Evolutionary conservation across 2,329 filamentous ascomycete genomes (phyloP), one percentile per base, ranked within the genome.

Genomic region (Aspergillus ibericus): DNA sequence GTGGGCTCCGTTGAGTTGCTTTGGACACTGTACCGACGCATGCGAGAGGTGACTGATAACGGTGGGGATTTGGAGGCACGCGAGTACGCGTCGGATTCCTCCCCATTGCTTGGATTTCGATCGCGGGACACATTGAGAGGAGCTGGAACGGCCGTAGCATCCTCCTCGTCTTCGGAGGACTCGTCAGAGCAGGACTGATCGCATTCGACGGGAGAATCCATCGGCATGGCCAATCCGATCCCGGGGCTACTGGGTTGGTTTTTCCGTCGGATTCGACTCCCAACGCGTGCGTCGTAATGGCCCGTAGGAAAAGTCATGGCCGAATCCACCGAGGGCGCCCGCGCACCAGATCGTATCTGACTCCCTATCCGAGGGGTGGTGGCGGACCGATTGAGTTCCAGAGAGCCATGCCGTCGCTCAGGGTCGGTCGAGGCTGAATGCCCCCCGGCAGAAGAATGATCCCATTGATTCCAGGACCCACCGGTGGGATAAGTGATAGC

Each of bases 401-500:
- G 35, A 1, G 61, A 58, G 9, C 49, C 60, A 46, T 65, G 59
- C 20, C 60, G 61, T 47, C 61, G 56, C 40, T 36, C 48, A 53
- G 61, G 36, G 62, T 60, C 29, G 49, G 51, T 34, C 16, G 53
- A 38, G 12, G 53, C 48, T 10, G 59, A 56, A 9, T 8, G 27
- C 15, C 36, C 38, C 13, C 49, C 58, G 12, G 34, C 58, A 13
- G 70, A 59, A 8, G 63, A 55, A 44, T 74, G 70, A 48, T 72
- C 70, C 66, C 71, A 73, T 61, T 76, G 70, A 53, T 70, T 78
- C 76, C 76, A 78, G n/a, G 75, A 77, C 22, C 76, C 75, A 38
- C 72, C 66, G 38, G 68, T 76, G 20, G 76, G 76, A 63, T 72
- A 72, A 22, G 71, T 75, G 61, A 78, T 78, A 15, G 72, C 63